Conservation (phyloP, 108 stramenopile species). For the Fistulifera pelliculosa region DNA sequence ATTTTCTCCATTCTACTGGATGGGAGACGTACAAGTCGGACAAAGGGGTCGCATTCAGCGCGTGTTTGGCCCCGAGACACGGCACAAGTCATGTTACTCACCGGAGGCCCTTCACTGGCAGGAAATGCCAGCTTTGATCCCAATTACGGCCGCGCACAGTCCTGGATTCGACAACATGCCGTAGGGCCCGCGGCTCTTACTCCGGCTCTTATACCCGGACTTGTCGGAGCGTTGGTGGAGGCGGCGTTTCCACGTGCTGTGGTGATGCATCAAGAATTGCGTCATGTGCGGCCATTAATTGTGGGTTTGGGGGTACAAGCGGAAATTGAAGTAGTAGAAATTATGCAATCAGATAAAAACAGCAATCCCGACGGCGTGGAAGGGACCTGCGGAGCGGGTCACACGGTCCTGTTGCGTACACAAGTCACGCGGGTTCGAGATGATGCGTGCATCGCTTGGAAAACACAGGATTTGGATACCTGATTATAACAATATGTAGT, state of each 20-base stretch:
- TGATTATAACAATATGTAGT: conserved; percentile 22
- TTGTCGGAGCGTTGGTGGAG: conserved; percentile 45
- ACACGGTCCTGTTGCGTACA: conserved; percentile 27
- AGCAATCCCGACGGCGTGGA: conserved; percentile 1
- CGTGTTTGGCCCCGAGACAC: conserved; percentile 29
- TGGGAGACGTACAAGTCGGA: conserved; percentile 18
- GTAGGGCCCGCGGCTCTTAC: conserved; percentile 45
- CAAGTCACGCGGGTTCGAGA: conserved; percentile 32
- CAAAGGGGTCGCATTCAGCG: conserved; percentile 27
- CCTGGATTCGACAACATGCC: conserved; percentile 37
- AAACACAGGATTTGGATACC: conserved; percentile 39
- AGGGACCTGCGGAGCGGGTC: conserved; percentile 11
- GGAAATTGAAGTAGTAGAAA: conserved; percentile 13
- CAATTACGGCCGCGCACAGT: conserved; percentile 28
- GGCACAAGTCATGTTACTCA: conserved; percentile 29
- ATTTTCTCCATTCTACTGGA: conserved; percentile 9
- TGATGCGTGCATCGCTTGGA: conserved; percentile 30
- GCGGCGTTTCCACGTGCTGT: conserved; percentile 36
- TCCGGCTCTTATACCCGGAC: conserved; percentile 31
- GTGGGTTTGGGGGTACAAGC: conserved; percentile 31
- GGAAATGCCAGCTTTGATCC: conserved; percentile 33
- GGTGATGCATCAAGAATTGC: conserved; percentile 14
- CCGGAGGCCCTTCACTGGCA: conserved; percentile 36
- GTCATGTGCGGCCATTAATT: conserved; percentile 35
- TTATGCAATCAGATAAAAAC: conserved; percentile 1